phyloP scores from a whole-genome alignment of 805 yeast species.

The Maudiozyma serrabonitensis region DNA sequence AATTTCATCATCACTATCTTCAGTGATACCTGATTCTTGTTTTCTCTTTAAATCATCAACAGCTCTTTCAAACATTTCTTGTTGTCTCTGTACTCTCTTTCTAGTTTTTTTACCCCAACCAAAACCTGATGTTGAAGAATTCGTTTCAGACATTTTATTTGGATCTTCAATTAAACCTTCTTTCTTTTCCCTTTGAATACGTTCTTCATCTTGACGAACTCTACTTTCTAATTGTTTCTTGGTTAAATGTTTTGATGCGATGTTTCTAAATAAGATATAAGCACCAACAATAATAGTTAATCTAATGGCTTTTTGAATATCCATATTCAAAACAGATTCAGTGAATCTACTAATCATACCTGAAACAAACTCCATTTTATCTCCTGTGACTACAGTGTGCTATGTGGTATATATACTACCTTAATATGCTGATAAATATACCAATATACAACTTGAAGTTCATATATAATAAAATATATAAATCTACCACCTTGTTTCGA shows the following conservation, averaged over 20 bases:
- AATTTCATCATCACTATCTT: constrained; percentile 56
- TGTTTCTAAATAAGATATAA: constrained; percentile 48
- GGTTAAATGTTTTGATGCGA: constrained; percentile 48
- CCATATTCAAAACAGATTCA: constrained; percentile 4
- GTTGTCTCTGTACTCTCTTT: constrained; percentile 44
- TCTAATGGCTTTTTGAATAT: constrained; percentile 14
- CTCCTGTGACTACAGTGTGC: not conserved
- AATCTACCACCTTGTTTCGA: too few species aligned
- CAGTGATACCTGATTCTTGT: constrained; percentile 36
- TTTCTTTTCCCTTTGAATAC: constrained; percentile 24
- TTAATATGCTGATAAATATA: too few species aligned
- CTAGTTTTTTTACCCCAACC: constrained; percentile 81
- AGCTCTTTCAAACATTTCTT: constrained; percentile 42
- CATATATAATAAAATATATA: too few species aligned
- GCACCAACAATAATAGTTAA: constrained; percentile 47
- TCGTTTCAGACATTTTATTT: constrained; percentile 25
- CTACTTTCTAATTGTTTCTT: constrained; percentile 45
- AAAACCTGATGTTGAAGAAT: constrained; percentile 32
- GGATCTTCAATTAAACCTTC: constrained; percentile 31
- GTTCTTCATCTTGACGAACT: constrained; percentile 29
- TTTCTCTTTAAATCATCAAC: constrained; percentile 32
- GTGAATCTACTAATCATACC: not conserved
- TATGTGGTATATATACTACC: too few species aligned
- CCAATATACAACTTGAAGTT: too few species aligned
- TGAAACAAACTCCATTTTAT: not conserved